phyloP scores from a whole-genome alignment of 208 protist species.

The Balamuthia mandrillaris region DNA sequence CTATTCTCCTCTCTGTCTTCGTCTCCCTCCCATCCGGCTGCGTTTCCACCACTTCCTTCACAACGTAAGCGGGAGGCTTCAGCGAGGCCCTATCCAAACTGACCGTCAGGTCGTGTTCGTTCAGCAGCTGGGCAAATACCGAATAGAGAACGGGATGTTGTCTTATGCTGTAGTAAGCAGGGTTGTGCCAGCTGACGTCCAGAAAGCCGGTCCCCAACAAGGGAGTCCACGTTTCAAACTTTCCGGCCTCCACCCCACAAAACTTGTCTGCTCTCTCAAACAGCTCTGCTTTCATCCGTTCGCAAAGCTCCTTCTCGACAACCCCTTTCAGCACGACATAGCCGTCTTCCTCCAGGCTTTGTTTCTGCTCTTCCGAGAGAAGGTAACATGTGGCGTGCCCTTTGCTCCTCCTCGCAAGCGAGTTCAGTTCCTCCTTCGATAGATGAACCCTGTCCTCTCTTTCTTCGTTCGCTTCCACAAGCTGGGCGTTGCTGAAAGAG shows the following conservation, averaged over 20 bases:
- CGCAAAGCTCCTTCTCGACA: background rate
- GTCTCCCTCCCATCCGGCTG: background rate
- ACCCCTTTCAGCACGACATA: slow-evolving; percentile 12
- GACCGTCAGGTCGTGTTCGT: background rate
- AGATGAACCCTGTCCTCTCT: too few species aligned
- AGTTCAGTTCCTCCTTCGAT: too few species aligned
- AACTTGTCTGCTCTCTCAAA: background rate
- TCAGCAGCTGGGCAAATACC: background rate
- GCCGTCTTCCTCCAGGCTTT: background rate
- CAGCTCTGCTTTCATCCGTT: slow-evolving; percentile 2
- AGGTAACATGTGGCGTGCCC: too few species aligned
- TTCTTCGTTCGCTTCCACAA: too few species aligned
- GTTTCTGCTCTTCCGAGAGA: too few species aligned
- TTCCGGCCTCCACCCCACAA: background rate
- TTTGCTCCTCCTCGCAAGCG: too few species aligned
- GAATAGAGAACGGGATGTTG: background rate
- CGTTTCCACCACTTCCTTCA: background rate
- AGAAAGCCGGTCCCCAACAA: background rate
- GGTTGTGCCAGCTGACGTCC: background rate
- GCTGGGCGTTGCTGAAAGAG: too few species aligned
- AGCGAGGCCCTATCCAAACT: background rate
- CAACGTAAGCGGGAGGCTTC: background rate
- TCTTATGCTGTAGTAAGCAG: background rate
- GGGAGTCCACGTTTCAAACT: background rate
- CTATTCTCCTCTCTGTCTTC: background rate